Percentiles rank a stretch among this genome's conserved stretches.
These are phyloP conservation scores for Teunomyces barrocoloradensis DNA, from an alignment of 805 yeast genomes.

Conservation along the genomic window DNA sequence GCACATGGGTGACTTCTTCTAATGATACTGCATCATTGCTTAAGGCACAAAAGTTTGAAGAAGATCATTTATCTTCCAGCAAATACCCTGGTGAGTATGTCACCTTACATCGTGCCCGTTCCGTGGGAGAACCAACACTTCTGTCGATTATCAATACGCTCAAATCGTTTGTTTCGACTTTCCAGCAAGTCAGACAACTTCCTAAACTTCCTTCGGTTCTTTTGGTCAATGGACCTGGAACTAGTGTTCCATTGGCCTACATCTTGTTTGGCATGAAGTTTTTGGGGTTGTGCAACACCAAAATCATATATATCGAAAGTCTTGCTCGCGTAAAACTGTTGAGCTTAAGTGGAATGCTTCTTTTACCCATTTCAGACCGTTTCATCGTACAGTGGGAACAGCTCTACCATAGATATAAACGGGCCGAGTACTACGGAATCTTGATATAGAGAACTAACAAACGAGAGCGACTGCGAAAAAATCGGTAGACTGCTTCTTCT, in stretches of 20 bases:
- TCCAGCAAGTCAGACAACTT: conserved; percentile 22
- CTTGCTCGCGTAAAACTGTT: conserved; percentile 75
- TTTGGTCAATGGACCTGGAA: conserved; percentile 79
- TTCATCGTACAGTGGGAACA: conserved; percentile 89
- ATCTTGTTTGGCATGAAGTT: conserved; percentile 51
- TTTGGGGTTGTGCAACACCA: conserved; percentile 45
- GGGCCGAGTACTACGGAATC: conserved; percentile 77
- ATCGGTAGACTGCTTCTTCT: background rate
- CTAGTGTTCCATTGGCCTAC: conserved; percentile 67
- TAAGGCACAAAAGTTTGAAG: conserved; percentile 39
- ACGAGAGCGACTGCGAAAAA: background rate
- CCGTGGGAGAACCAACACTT: conserved; percentile 52
- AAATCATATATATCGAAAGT: conserved; percentile 79
- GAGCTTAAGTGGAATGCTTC: conserved; percentile 72
- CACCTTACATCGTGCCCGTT: conserved; percentile 54
- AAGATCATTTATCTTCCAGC: conserved; percentile 9
- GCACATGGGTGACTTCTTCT: conserved; percentile 45
- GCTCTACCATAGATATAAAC: conserved; percentile 47
- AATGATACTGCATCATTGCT: conserved; percentile 51
- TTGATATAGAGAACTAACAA: conserved; percentile 45
- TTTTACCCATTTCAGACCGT: conserved; percentile 70
- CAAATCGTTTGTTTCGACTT: conserved; percentile 30
- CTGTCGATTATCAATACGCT: conserved; percentile 49
- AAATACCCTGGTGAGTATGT: conserved; percentile 19
- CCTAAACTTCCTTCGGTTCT: conserved; percentile 42